Percentiles rank a stretch among this genome's conserved stretches.
Conservation (phyloP, 2,329 filamentous ascomycete species). For the Cladophialophora yegresii region DNA sequence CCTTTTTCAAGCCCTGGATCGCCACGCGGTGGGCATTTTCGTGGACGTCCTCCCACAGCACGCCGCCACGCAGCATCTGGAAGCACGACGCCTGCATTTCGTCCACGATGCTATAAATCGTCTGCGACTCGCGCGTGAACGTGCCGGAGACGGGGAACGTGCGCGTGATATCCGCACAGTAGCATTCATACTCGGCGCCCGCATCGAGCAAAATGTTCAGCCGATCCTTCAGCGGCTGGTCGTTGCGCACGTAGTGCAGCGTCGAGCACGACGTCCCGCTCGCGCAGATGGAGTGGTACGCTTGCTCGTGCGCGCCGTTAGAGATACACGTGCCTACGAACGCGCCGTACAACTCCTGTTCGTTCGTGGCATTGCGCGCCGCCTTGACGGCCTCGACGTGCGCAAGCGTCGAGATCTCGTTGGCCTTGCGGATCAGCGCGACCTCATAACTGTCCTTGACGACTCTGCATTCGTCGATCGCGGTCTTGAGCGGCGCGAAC, state of each 20-base stretch:
- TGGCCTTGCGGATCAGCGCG: slow-evolving; percentile 76
- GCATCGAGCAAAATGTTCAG: slow-evolving; percentile 83
- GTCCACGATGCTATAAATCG: slow-evolving; percentile 75
- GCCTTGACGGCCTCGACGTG: slow-evolving; percentile 71
- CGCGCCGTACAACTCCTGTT: slow-evolving; percentile 78
- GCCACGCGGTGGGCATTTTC: slow-evolving; percentile 71
- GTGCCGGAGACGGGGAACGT: slow-evolving; percentile 75
- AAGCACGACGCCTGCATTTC: slow-evolving; percentile 80
- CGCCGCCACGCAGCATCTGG: slow-evolving; percentile 66
- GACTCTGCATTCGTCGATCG: slow-evolving; percentile 78
- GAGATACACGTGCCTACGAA: slow-evolving; percentile 74
- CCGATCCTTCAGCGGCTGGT: slow-evolving; percentile 67
- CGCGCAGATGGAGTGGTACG: slow-evolving; percentile 87
- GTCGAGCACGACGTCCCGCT: slow-evolving; percentile 79
- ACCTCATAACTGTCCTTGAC: slow-evolving; percentile 87
- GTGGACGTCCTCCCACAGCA: slow-evolving; percentile 71
- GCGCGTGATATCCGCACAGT: slow-evolving; percentile 87
- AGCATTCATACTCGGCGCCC: slow-evolving; percentile 79
- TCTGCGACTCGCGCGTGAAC: slow-evolving; percentile 68
- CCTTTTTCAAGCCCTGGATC: slow-evolving; percentile 66
- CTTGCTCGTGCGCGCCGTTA: slow-evolving; percentile 71
- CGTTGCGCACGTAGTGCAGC: slow-evolving; percentile 82
- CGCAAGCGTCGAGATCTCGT: slow-evolving; percentile 73
- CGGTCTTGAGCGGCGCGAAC: slow-evolving; percentile 60
- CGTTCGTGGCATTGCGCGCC: slow-evolving; percentile 66